Base-by-base conservation (phyloP, 495 filamentous ascomycete genomes). In the Rostrohypoxylon terebratum region DNA sequence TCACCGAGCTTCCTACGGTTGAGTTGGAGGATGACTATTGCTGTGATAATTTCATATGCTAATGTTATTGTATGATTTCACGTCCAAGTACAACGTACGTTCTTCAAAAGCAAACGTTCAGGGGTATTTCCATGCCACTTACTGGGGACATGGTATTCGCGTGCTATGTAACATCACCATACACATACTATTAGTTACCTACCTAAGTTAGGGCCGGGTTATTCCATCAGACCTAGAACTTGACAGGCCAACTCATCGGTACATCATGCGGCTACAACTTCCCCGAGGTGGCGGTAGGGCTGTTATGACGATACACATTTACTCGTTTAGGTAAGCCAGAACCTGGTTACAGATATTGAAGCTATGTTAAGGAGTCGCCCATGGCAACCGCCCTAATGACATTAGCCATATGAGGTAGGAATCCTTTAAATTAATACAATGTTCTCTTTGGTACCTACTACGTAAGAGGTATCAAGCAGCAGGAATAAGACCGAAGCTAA, bases 401-500 rank as follows among this genome's bases (percentile, higher is more conserved):
- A 8, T 38, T 38, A 2, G 3, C 9, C 34, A 5, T 13, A 10
- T 38, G 6, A 8, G 34, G 34, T 38, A 8, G 34, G 34, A 3
- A n/a, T 3, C 44, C n/a, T n/a, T 34, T 36, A 1, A 48, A 13
- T 11, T 48, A 14, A 40, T 2, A 9, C 10, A 21, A 44, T 10
- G n/a, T 53, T 16, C 16, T 33, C 14, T 18, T 42, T 16, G 14
- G 10, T n/a, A 45, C 3, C 6, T 45, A 53, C 53, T 2, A 20
- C 42, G 18, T 57, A 33, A 47, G 16, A 45, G 47, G 36, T 10
- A 47, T 47, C 44, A 68, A 61, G 65, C 36, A n/a, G n/a, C n/a
- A n/a, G 65, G 57, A 23, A 34, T 55, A 25, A n/a, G 23, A 33
- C 36, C 4, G 13, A 25, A 18, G 8, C 53, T 60, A 53, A 44